Base-by-base conservation (phyloP, 2,329 filamentous ascomycete genomes). In the Venturia oleaginea region DNA sequence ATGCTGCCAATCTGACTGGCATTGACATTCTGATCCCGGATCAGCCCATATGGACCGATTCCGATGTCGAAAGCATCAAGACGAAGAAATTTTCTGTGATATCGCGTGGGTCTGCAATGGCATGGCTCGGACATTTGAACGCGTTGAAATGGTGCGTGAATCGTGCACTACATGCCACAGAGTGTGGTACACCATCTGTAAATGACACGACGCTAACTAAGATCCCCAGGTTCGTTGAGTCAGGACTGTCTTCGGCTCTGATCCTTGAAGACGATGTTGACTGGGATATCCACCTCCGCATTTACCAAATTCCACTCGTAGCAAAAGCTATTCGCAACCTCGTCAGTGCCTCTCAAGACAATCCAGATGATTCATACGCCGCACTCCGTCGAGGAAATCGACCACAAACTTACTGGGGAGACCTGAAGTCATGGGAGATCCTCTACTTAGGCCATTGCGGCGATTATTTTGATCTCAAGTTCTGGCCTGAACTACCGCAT, bases 401-500 rank as follows among this genome's bases (percentile, higher is more conserved):
- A 27, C 65, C 37, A 55, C 42, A 68, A 68, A 51, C 70, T 67
- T 76, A 74, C 69, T 77, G 73, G 72, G 69, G 71, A 38, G 66
- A 68, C 38, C 61, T 69, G 4, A 54, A 63, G 27, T 51, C 66
- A 34, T 77, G 75, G 75, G 74, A 76, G 37, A 65, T 77, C 34
- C 71, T 78, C 62, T 75, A 76, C 67, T 72, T 77, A 19, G 75
- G 76, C 66, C 76, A 77, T 69, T 78, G 76, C 70, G 73, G 73
- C 65, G 75, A 76, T 68, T 66, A 72, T 42, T 68, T 74, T 30
- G 66, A 54, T 46, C 40, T 68, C 68, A 51, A 70, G 66, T 76
- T 74, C 69, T 77, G 73, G 73, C 68, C 70, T 37, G 74, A 77
- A 46, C 65, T 77, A 30, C 72, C 77, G 59, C 75, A 76, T 67